Conservation (phyloP, 805 yeast species). For the Barnettozyma vustinii region DNA sequence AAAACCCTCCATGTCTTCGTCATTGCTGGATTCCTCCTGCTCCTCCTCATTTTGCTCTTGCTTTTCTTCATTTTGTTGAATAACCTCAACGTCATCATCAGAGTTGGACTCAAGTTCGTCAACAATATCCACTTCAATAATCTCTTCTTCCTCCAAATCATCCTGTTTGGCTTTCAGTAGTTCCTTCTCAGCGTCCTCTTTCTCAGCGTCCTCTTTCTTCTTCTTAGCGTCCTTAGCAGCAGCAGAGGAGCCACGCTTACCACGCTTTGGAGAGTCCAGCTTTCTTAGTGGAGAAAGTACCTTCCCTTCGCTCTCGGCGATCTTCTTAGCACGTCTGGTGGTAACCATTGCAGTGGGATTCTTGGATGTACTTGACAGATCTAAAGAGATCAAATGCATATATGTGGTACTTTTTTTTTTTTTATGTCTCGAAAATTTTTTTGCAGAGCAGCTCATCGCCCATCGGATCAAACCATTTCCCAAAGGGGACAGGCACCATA, state of each 20-base stretch:
- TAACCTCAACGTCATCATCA: slow-evolving; percentile 10
- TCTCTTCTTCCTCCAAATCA: slow-evolving; percentile 21
- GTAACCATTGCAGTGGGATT: slow-evolving; percentile 1
- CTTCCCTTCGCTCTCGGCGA: slow-evolving; percentile 8
- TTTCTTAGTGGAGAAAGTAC: slow-evolving; percentile 6
- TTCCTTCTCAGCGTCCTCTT: neutral
- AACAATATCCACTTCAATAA: slow-evolving; percentile 22
- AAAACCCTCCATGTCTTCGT: slow-evolving; percentile 11
- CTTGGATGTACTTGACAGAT: neutral
- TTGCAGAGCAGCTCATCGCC: neutral
- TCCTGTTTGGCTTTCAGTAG: neutral
- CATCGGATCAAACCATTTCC: neutral
- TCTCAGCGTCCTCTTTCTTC: neutral
- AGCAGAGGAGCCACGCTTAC: slow-evolving; percentile 6
- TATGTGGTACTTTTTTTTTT: neutral
- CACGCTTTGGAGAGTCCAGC: slow-evolving; percentile 8
- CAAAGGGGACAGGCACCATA: neutral
- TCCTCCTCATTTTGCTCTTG: slow-evolving; percentile 10
- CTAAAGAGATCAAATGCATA: neutral
- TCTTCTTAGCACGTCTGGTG: slow-evolving; percentile 5
- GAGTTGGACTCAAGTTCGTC: slow-evolving; percentile 10
- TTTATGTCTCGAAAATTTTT: neutral
- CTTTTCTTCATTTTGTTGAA: slow-evolving; percentile 1
- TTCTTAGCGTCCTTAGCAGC: slow-evolving; percentile 1
- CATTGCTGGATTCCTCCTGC: slow-evolving; percentile 11